Evolutionary conservation across 306 rosid species (phyloP), one percentile per base, ranked within the genome.

Genomic region (Cicer chorassanicum): DNA sequence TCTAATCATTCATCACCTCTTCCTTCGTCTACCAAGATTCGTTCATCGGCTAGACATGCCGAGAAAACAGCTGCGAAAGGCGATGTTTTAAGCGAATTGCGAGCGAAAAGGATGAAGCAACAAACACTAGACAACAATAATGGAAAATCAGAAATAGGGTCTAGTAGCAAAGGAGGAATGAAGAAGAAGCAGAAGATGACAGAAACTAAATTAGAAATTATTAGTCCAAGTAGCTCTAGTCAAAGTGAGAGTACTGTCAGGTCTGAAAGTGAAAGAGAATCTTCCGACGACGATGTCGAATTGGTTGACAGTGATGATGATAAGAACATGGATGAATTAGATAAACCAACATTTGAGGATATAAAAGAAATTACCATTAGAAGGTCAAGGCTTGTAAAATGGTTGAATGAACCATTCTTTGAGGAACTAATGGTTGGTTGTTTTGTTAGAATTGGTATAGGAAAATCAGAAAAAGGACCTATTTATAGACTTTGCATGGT

Each of bases 381-480:
- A 69, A 89, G 95, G 63, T 89, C 89, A 55, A 86, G 78, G 79
- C 87, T 89, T 34, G 89, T 56, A 18, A 89, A 87, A 72, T 89
- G 92, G 92, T 61, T 84, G 69, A 82, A 74, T 70, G 90, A 89
- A 64, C 95, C 95, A 11, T 86, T 87, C 72, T 89, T 89, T 65
- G 92, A 89, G 68, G 89, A 87, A 59, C 63, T 89, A 38, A 81
- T 87, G 41, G 89, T 68, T 56, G 95, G 88, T 19, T 87, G 92
- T 78, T 87, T 89, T 78, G 95, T 89, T 51, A 86, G 95, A 66
- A 54, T 89, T 78, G 95, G 90, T 42, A 61, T 84, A 11, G 88
- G 92, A 62, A 87, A 49, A 51, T 85, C 87, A 13, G 66, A 82
- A 0, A 66, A 29, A 36, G 83, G 86, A 73, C 82, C 95, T 51